phyloP scores from a whole-genome alignment of 306 rosid species.

The Glycine latifolia region DNA sequence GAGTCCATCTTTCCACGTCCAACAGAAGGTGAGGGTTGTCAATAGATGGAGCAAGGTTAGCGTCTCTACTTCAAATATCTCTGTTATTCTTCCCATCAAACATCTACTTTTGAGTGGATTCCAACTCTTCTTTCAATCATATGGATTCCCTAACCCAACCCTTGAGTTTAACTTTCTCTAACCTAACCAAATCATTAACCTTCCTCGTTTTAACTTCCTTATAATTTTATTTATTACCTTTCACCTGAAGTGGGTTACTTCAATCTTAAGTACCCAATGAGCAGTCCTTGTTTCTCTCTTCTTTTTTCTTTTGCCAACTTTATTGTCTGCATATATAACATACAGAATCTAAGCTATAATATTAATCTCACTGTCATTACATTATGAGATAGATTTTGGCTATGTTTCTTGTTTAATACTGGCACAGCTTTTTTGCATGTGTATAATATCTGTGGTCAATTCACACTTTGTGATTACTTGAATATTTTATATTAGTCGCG shows the following conservation, averaged over 20 bases:
- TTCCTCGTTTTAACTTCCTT: constrained; percentile 35
- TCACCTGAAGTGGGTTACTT: constrained; percentile 32
- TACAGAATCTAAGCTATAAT: constrained; percentile 19
- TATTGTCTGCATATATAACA: not conserved
- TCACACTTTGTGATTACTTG: constrained; percentile 44
- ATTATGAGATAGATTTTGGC: constrained; percentile 29
- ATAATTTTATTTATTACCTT: constrained; percentile 1
- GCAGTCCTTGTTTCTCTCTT: constrained; percentile 8
- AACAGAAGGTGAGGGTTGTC: constrained; percentile 57
- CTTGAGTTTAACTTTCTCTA: constrained; percentile 64
- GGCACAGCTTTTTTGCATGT: constrained; percentile 40
- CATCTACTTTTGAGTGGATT: constrained; percentile 73
- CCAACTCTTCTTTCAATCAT: constrained; percentile 94
- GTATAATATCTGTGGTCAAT: constrained; percentile 50
- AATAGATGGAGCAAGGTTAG: constrained; percentile 57
- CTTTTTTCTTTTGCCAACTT: constrained; percentile 31
- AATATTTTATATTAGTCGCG: constrained; percentile 31
- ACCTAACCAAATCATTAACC: constrained; percentile 50
- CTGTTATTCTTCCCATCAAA: constrained; percentile 59
- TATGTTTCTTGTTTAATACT: constrained; percentile 46
- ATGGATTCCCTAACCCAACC: constrained; percentile 52
- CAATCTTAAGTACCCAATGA: constrained; percentile 33
- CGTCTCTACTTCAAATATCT: constrained; percentile 55
- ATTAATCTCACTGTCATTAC: not conserved
- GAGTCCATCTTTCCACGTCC: constrained; percentile 83